Conservation (phyloP, 2,329 filamentous ascomycete genomes). For the Colletotrichum orchidophilum region DNA sequence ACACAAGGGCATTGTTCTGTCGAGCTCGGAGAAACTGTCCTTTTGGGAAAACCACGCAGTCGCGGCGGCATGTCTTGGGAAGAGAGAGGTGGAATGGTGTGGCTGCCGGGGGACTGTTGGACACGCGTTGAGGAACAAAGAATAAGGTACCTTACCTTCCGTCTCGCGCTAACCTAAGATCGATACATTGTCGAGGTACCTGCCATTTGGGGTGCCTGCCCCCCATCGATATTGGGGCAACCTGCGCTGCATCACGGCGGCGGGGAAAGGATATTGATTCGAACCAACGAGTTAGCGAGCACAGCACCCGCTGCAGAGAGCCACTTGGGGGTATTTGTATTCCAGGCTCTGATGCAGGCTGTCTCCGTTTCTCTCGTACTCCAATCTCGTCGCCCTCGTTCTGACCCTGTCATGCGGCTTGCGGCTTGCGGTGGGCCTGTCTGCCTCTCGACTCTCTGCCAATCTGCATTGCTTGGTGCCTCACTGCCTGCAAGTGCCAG, state of each 20-base stretch:
- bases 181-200: background rate
- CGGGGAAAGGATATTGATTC: slow-evolving; percentile 8
- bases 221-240: background rate
- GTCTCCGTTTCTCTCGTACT: background rate
- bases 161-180: background rate
- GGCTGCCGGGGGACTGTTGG: background rate
- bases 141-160: background rate
- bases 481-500: background rate
- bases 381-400: background rate
- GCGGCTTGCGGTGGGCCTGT: too few species aligned
- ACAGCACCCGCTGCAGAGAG: background rate
- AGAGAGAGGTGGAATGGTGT: background rate
- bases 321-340: background rate
- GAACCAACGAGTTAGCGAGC: background rate
- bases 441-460: background rate
- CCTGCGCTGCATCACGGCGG: slow-evolving; percentile 24
- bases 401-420: background rate
- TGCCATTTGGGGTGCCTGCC: background rate
- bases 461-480: slow-evolving; percentile 2
- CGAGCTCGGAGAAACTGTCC: slow-evolving; percentile 9
- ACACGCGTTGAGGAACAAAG: slow-evolving; percentile 3
- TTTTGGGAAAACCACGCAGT: slow-evolving; percentile 25
- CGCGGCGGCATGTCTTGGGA: slow-evolving; percentile 14
- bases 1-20: slow-evolving; percentile 23
- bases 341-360: background rate